A percentile compares a stretch with the other conserved stretches of the same genome.
phyloP scores from a whole-genome alignment of 768 basidiomycete species.

The Mrakia hoshinonis region DNA sequence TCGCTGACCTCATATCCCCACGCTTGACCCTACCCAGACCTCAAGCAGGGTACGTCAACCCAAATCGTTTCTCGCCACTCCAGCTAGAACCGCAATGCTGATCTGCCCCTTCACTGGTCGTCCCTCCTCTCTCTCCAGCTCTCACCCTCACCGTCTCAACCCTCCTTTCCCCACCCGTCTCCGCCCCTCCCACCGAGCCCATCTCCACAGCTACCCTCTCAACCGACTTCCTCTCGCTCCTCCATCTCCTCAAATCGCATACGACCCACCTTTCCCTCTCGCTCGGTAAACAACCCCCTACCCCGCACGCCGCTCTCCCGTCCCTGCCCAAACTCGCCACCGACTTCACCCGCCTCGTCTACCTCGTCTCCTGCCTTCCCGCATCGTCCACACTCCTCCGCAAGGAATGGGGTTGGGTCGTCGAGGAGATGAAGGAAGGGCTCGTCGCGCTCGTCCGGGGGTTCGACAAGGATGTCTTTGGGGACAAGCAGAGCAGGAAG shows the following conservation, averaged over 20 bases:
- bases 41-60: too few relatives aligned
- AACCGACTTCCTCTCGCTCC: conserved; percentile 2
- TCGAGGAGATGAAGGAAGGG: conserved; percentile 6
- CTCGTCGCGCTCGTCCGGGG: neutral
- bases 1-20: too few relatives aligned
- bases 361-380: neutral
- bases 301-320: conserved; percentile 22
- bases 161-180: neutral
- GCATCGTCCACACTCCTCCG: neutral
- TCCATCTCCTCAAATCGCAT: conserved; percentile 24
- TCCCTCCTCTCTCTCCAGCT: neutral
- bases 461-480: conserved; percentile 1
- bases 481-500: neutral
- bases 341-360: conserved; percentile 1
- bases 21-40: too few relatives aligned
- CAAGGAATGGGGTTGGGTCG: conserved; percentile 17
- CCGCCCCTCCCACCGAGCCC: neutral
- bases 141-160: neutral
- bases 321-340: conserved; percentile 13
- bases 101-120: too few relatives aligned
- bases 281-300: conserved; percentile 20
- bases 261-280: conserved; percentile 21
- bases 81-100: too few relatives aligned
- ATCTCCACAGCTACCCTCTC: neutral
- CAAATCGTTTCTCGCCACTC: too few relatives aligned